Evolutionary conservation across 345 rosid genomes (phyloP), one percentile per base, ranked within the genome.

Genomic region (Dipteronia dyeriana): DNA sequence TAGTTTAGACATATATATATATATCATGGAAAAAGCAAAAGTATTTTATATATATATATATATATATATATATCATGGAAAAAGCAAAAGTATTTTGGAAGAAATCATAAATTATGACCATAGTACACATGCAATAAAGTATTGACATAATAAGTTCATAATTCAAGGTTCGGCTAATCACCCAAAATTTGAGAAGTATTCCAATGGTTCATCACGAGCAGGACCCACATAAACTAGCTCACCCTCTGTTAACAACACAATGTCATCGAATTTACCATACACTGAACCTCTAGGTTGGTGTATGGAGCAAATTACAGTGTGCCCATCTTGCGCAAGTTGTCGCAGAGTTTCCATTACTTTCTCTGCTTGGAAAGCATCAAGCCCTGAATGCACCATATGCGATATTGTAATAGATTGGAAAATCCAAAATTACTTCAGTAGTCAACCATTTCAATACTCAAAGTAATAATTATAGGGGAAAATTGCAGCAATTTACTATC

Each of bases 221-320:
- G 97, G 90, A 79, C 99, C 99, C 38, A 97, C 87, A 88, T 92
- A 96, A 77, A 96, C 92, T 75, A 93, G 89, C 64, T 74, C 79
- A 77, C 98, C 98, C 71, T 88, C 94, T 68, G 98, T 77, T 75
- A 93, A 89, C 84, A 95, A 84, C 85, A 93, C 86, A 80, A 95
- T 88, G 91, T 95, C 95, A 6, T 92, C 99, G 61, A 96, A 96
- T 88, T 93, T 96, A 73, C 76, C 80, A 76, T 96, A 96, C 14
- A 93, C 94, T 1, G 98, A 93, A 75, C 99, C 88, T 88, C 99
- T 88, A 80, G 99, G 99, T 78, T 96, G 99, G 85, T 96, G 99
- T 74, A 96, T 96, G 79, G 99, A 96, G 81, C 97, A 96, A 72
- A 96, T 92, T 61, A 96, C 97, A 73, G 99, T 92, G 85, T 93